Base-by-base conservation (phyloP, 2,329 filamentous ascomycete genomes). In the Colletotrichum endophyticum region DNA sequence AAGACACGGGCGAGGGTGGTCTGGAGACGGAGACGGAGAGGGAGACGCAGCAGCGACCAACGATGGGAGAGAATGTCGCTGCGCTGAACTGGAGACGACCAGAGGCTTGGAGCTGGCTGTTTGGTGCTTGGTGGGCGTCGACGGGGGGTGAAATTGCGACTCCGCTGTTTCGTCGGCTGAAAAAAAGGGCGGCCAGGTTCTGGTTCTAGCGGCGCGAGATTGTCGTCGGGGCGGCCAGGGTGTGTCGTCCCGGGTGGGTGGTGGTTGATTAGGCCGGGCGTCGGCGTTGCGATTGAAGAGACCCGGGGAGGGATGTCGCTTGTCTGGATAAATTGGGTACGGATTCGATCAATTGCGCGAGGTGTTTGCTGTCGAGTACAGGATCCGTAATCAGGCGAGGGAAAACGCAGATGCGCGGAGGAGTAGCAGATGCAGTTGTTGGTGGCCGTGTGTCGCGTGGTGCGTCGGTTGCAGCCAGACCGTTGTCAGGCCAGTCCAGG, bases 91-190 rank as follows among this genome's bases (percentile, higher is more conserved):
- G 61, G 61, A 64, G 61, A 62, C 59, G 59, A 32, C 30, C 34
- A 39, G 44, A 56, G 59, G n/a, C 28, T 28, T 66, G 57, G 32
- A 25, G 69, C 28, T 66, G 69, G 57, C 25, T 36, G 28, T 22
- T 62, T 30, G 25, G 34, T 44, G 66, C 28, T 62, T 62, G 59
- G 28, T 62, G 59, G 59, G 30, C 59, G 28, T 57, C 34, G 72
- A 67, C 66, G 66, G 72, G 75, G 75, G 66, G 53, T 67, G 66
- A 75, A 75, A 77, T 77, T 77, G 72, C 75, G 75, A 77, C 75
- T 75, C 72, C 72, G 73, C 73, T 76, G 71, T 77, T 74, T 71
- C 75, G 66, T 70, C 75, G 75, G 71, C 71, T 76, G 71, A 66
- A 62, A 32, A 70, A 67, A 61, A 49, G 75, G 72, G 66, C 61